Base-by-base conservation (phyloP, 768 basidiomycete genomes). In the Russula vinacea region DNA sequence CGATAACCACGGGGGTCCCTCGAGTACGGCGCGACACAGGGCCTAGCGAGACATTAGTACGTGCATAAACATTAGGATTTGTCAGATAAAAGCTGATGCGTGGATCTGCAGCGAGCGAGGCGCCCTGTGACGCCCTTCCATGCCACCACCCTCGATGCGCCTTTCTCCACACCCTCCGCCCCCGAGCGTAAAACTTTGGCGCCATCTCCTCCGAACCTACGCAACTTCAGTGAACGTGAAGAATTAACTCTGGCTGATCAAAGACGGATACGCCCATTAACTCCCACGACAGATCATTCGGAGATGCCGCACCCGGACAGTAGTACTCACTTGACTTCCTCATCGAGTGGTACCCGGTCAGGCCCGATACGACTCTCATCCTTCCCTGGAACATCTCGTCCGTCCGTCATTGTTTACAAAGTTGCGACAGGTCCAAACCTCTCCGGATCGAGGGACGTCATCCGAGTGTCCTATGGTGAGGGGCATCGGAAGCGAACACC, bases 401-500 rank as follows among this genome's bases (percentile, higher is more conserved):
- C 64, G 11, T 60, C 64, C 3, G 39, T 65, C 16, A 52, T 65
- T 13, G 64, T 65, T 32, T 65, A 65, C 24, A 65, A 61, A 19
- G 64, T 65, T 17, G 47, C 54, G 19, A 65, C 32, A 16, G 64
- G 64, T 29, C 49, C 64, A 6, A 61, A 60, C 39, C 14, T 61
- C 33, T 33, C 49, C 3, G 39, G 37, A 51, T 65, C 64, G 51
- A 60, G 50, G 54, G 64, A 65, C 32, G 26, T 65, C 35, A 39
- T 65, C 17, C 54, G 64, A n/a, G 54, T 61, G 33, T 65, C 64
- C 1, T 65, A 65, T 52, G 64, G 64, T 44, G 59, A 65, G 14
- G 55, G 55, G 8, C 37, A 56, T 17, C 58, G 33, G 32, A 65
- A 50, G 33, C 58, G 58, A 47, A 44, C 11, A 24, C 33, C 39